A percentile compares a stretch with the other conserved stretches of the same genome.
These are phyloP conservation scores for Boletus rubescentipes DNA, from an alignment of 768 basidiomycete genomes.

Conservation along the genomic window DNA sequence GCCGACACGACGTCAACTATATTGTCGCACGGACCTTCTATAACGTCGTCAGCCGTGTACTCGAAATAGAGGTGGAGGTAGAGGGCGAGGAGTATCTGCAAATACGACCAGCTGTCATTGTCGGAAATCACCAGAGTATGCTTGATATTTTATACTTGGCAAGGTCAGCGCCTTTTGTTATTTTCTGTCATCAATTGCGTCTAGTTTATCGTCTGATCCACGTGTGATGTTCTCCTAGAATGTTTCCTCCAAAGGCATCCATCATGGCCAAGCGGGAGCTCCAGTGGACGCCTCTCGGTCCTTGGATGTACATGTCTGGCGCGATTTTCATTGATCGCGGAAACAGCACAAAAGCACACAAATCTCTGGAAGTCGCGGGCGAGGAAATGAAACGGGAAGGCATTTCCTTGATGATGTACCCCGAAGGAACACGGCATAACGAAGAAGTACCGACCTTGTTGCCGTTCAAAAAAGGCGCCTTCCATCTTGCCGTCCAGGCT, in stretches of 20 bases:
- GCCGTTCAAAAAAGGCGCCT: slow-evolving; percentile 97
- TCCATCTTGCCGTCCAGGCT: slow-evolving; percentile 91
- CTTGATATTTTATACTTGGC: slow-evolving; percentile 83
- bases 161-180: slow-evolving; percentile 48
- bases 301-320: slow-evolving; percentile 86
- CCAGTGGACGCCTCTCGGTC: slow-evolving; percentile 84
- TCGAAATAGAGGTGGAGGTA: slow-evolving; percentile 71
- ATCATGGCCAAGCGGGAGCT: slow-evolving; percentile 95
- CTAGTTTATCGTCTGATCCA: neutral
- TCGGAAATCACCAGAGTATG: slow-evolving; percentile 94
- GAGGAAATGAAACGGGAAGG: slow-evolving; percentile 68
- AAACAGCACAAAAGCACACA: slow-evolving; percentile 70
- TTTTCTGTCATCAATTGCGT: slow-evolving; percentile 15
- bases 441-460: slow-evolving; percentile 64
- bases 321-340: slow-evolving; percentile 91
- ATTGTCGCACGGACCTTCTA: slow-evolving; percentile 86
- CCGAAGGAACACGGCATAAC: slow-evolving; percentile 90
- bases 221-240: slow-evolving; percentile 39
- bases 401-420: slow-evolving; percentile 90
- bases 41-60: slow-evolving; percentile 52
- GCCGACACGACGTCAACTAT: slow-evolving; percentile 76
- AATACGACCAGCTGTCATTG: slow-evolving; percentile 68
- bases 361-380: slow-evolving; percentile 74
- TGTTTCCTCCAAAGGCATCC: slow-evolving; percentile 78
- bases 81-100: slow-evolving; percentile 85